Evolutionary conservation across 192 early-diverging fungal species (phyloP).

Genomic region (Coemansia sp.): DNA sequence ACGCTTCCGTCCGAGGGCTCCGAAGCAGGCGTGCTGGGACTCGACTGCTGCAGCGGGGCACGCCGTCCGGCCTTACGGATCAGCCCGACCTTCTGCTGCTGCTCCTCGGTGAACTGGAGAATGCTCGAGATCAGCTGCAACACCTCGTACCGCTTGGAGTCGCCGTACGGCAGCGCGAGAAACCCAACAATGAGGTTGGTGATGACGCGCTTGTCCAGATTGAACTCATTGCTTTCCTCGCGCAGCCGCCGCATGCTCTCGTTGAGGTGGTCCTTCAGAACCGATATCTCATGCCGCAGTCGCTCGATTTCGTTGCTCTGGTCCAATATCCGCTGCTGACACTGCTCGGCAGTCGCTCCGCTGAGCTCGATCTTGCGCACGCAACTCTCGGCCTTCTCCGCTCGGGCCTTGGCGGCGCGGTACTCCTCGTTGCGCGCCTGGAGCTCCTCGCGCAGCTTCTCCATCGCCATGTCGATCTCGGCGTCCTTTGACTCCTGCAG

Average conservation of each 20-base stretch:
- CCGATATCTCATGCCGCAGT: constrained; percentile 60
- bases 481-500: constrained; percentile 78
- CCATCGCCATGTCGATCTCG: constrained; percentile 63
- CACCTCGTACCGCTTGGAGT: constrained; percentile 89
- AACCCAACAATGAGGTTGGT: constrained; percentile 90
- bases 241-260: constrained; percentile 89
- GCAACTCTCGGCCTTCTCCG: constrained; percentile 36
- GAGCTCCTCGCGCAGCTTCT: constrained; percentile 56
- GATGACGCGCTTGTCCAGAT: constrained; percentile 81
- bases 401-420: constrained; percentile 59
- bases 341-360: constrained; percentile 54
- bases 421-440: constrained; percentile 48
- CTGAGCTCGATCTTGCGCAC: constrained; percentile 30
- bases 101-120: constrained; percentile 83
- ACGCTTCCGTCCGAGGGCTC: constrained; percentile 23
- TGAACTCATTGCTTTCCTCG: constrained; percentile 76
- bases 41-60: constrained; percentile 39
- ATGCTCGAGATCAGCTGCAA: constrained; percentile 87
- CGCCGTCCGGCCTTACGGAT: constrained; percentile 62
- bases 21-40: constrained; percentile 55
- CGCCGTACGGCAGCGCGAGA: constrained; percentile 79
- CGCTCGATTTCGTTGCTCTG: constrained; percentile 57
- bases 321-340: constrained; percentile 56
- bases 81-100: constrained; percentile 80
- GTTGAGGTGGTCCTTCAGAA: constrained; percentile 84